phyloP scores from a whole-genome alignment of 129 eudicot species.

The Pseudognaphalium luteoalbum region DNA sequence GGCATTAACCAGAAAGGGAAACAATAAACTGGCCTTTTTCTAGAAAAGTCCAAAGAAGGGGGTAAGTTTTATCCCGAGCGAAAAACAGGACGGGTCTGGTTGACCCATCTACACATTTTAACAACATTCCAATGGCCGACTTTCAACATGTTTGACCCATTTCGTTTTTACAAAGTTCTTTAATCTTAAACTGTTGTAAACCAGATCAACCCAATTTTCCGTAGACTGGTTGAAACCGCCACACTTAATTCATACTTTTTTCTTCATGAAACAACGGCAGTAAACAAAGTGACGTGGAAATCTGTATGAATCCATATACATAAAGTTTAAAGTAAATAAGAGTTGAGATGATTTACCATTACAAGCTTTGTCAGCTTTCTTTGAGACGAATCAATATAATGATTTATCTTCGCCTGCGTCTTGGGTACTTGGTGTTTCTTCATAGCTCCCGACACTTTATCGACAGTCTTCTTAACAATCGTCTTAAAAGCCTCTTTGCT shows the following conservation, averaged over 20 bases:
- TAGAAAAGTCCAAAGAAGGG: background rate
- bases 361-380: slow-evolving; percentile 89
- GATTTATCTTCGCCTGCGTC: slow-evolving; percentile 81
- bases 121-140: background rate
- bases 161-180: background rate
- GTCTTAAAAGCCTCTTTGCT: slow-evolving; percentile 99
- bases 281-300: background rate
- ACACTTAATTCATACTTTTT: background rate
- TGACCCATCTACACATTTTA: background rate
- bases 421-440: slow-evolving; percentile 79
- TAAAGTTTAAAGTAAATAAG: background rate
- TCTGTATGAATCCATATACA: background rate
- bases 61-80: background rate
- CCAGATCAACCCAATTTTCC: background rate
- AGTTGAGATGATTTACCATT: slow-evolving; percentile 50
- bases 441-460: slow-evolving; percentile 95
- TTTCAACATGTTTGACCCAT: background rate
- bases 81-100: background rate
- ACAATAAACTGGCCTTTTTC: background rate
- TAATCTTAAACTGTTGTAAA: background rate
- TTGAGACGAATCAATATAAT: slow-evolving; percentile 79
- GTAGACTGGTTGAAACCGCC: background rate
- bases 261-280: background rate
- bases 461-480: slow-evolving; percentile 95
- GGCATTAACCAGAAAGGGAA: background rate